These are phyloP conservation scores for Cladosporium phlei DNA, from an alignment of 2,329 filamentous ascomycete species.

Conservation along the genomic window DNA sequence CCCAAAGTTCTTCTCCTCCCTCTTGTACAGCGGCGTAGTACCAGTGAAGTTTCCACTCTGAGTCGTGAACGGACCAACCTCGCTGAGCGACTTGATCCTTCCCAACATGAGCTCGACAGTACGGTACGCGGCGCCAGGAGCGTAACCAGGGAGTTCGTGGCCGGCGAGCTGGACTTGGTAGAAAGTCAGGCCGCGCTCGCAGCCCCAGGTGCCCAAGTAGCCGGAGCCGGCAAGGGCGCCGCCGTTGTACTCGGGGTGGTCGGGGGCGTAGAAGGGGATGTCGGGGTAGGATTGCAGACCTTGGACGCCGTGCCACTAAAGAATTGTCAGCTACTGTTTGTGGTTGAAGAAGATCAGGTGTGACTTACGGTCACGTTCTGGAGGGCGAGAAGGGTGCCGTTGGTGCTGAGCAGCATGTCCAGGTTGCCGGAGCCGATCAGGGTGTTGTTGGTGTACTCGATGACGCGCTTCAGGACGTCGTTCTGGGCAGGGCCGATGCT, in stretches of 20 bases:
- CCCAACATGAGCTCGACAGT: conserved; percentile 42
- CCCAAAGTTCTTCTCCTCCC: background rate
- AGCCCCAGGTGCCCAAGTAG: conserved; percentile 37
- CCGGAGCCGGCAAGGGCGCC: conserved; percentile 39
- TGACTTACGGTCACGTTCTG: conserved; percentile 53
- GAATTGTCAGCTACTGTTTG: conserved; percentile 32
- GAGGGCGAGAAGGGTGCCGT: conserved; percentile 49
- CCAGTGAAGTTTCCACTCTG: conserved; percentile 22
- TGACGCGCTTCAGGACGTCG: conserved; percentile 44
- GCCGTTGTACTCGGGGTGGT: conserved; percentile 40
- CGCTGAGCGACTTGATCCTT: conserved; percentile 34
- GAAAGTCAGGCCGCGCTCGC: conserved; percentile 44
- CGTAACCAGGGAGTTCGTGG: conserved; percentile 42
- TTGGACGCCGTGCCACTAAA: conserved; percentile 45
- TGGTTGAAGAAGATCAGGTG: conserved; percentile 37
- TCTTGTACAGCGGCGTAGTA: conserved; percentile 15
- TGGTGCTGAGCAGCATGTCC: conserved; percentile 47
- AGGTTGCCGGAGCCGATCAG: conserved; percentile 47
- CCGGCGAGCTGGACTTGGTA: conserved; percentile 40
- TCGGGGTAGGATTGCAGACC: conserved; percentile 43
- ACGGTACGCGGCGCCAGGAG: conserved; percentile 40
- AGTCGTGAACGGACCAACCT: conserved; percentile 19
- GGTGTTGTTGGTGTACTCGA: conserved; percentile 49
- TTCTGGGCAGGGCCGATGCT: conserved; percentile 35
- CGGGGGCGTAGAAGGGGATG: conserved; percentile 40